Base-by-base conservation (phyloP, 1,284 basidiomycete genomes). In the Tilletia caries region DNA sequence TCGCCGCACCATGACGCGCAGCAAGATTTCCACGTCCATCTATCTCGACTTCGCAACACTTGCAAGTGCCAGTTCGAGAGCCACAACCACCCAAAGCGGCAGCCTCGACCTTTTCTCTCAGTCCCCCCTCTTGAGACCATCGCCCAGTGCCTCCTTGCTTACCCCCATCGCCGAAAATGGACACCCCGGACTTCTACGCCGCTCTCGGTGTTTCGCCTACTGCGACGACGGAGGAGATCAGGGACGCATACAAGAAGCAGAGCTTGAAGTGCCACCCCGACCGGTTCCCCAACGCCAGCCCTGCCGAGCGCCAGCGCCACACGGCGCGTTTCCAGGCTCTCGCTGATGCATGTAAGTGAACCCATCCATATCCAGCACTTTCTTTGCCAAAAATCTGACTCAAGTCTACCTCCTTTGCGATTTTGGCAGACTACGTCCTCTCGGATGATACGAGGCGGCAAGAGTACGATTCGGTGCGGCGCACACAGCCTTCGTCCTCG, bases 231-330 rank as follows among this genome's bases (percentile, higher is more conserved):
- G 90, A 92, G 41, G 90, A 93, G 69, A 87, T 95, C 71, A 87
- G 89, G 66, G 89, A 83, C 69, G 92, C 91, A 0, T 95, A 95
- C 86, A 92, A 90, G 85, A 89, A 87, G 74, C 91, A 92, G 80
- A 92, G 91, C 2, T 84, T 71, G 76, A 73, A 75, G 91, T 90
- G 91, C 2, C 94, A 97, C 82, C 94, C 95, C 1, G 94, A 97
- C 83, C 87, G 93, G 70, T 86, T 95, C 54, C 87, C 86, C n/a
- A 91, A 90, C 77, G 92, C 90, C 2, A 88, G 88, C 1, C 85
- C 88, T 6, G 86, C 86, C 10, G 91, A 95, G 84, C 90, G 88
- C 82, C 88, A 88, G 75, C 84, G 82, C 27, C 90, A 76, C 66
- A 85, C 77, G 65, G 82, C 75, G 75, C 83, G 75, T 71, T 83